Conservation (phyloP, 768 basidiomycete genomes). For the Russula emetica region DNA sequence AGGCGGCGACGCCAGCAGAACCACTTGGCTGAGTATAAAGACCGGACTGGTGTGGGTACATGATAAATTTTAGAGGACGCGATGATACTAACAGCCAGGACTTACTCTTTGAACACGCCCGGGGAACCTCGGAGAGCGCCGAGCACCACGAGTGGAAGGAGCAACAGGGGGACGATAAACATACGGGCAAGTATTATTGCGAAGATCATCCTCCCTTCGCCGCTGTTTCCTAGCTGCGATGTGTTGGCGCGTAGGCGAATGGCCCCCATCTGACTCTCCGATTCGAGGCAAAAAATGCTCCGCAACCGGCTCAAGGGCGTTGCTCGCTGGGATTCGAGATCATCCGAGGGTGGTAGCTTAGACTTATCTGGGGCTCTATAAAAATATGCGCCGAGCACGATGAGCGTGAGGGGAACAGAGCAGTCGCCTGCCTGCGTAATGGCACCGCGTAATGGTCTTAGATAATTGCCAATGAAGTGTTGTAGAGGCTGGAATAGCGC, state of each 20-base stretch:
- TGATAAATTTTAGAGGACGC: constrained; percentile 3
- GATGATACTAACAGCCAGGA: constrained; percentile 28
- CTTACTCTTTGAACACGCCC: constrained; percentile 70
- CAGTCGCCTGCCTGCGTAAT: constrained; percentile 65
- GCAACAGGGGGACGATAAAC: constrained; percentile 73
- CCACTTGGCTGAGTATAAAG: constrained; percentile 78
- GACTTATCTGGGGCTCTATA: constrained; percentile 41
- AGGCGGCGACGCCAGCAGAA: constrained; percentile 79
- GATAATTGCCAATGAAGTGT: constrained; percentile 54
- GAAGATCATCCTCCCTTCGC: constrained; percentile 80
- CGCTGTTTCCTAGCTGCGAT: constrained; percentile 36
- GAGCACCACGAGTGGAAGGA: constrained; percentile 71
- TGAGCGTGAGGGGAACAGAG: constrained; percentile 80
- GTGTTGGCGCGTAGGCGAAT: constrained; percentile 42
- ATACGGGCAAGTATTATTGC: constrained; percentile 79
- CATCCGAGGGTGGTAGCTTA: constrained; percentile 34
- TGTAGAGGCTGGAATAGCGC: constrained; percentile 77
- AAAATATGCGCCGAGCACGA: constrained; percentile 93
- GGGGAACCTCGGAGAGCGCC: constrained; percentile 56
- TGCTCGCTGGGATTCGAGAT: constrained; percentile 15
- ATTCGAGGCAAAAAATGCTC: constrained; percentile 46
- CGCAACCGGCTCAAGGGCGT: constrained; percentile 42
- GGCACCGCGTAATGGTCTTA: constrained; percentile 63
- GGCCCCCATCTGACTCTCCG: constrained; percentile 39
- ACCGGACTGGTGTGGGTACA: constrained; percentile 54